Percentiles rank a stretch among this genome's conserved stretches.
phyloP scores from a whole-genome alignment of 495 filamentous ascomycete genomes.

The Penicillium paradoxum region DNA sequence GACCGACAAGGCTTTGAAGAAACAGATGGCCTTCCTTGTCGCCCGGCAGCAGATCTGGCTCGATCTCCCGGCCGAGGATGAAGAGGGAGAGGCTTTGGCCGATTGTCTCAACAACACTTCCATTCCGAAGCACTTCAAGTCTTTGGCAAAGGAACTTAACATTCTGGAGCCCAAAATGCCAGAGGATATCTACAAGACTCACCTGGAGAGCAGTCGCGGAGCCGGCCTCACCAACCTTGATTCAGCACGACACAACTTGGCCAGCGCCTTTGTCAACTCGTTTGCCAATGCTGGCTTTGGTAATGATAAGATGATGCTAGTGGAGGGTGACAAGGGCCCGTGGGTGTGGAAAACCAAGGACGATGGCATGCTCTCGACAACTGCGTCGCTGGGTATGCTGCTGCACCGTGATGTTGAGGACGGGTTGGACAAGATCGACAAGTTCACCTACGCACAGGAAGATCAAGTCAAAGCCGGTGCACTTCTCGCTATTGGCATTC shows the following conservation, averaged over 20 bases:
- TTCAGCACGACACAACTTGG: constrained; percentile 91
- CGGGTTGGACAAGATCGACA: constrained; percentile 87
- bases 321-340: constrained; percentile 67
- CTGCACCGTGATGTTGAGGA: constrained; percentile 85
- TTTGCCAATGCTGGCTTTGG: constrained; percentile 96
- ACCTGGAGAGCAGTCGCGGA: constrained; percentile 89
- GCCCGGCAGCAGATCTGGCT: constrained; percentile 88
- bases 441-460: constrained; percentile 79
- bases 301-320: constrained; percentile 95
- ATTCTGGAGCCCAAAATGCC: constrained; percentile 94
- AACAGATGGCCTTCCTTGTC: constrained; percentile 91
- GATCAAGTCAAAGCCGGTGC: constrained; percentile 86
- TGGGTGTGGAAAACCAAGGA: constrained; percentile 99
- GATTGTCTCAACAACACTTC: constrained; percentile 84
- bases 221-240: constrained; percentile 90
- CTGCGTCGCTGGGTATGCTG: constrained; percentile 86
- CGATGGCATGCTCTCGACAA: constrained; percentile 93
- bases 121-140: constrained; percentile 88
- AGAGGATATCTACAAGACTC: constrained; percentile 99
- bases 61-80: constrained; percentile 54
- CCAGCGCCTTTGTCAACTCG: constrained; percentile 91
- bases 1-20: constrained; percentile 74
- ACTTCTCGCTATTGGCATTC: constrained; percentile 82
- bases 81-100: constrained; percentile 65
- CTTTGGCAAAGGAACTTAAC: constrained; percentile 90